phyloP scores from a whole-genome alignment of 2,329 filamentous ascomycete species.

The Ophiostoma montium region DNA sequence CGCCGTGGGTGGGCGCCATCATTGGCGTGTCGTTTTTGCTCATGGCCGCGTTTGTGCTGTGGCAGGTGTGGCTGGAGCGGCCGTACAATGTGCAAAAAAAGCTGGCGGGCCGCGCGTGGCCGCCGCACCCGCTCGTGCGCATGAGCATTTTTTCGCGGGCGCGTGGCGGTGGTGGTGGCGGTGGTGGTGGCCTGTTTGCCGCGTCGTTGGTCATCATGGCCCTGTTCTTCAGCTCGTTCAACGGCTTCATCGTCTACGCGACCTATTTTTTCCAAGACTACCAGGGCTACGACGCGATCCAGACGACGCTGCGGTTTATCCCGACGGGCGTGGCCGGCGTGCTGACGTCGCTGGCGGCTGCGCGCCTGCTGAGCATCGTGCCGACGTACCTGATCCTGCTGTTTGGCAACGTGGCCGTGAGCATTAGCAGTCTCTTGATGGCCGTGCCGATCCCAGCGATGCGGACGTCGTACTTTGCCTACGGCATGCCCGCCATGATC shows the following conservation, averaged over 20 bases:
- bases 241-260: conserved; percentile 51
- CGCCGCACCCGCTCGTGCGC: conserved; percentile 46
- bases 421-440: conserved; percentile 38
- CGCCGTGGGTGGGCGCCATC: conserved; percentile 45
- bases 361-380: conserved; percentile 41
- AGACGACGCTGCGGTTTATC: conserved; percentile 55
- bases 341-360: conserved; percentile 40
- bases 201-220: conserved; percentile 51
- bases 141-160: conserved; percentile 44
- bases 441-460: conserved; percentile 43
- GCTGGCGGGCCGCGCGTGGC: conserved; percentile 14
- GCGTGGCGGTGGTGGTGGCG: too few relatives aligned
- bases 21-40: conserved; percentile 44
- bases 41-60: conserved; percentile 40
- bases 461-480: conserved; percentile 50
- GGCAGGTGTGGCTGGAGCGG: conserved; percentile 46
- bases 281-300: conserved; percentile 44
- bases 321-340: conserved; percentile 48
- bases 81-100: conserved; percentile 22
- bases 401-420: conserved; percentile 41
- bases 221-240: conserved; percentile 54
- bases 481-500: conserved; percentile 51
- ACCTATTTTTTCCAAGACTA: conserved; percentile 61
- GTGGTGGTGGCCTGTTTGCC: conserved; percentile 33
- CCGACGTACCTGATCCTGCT: conserved; percentile 43